Base-by-base conservation (phyloP, 306 rosid species). In the Erythrophleum fordii region DNA sequence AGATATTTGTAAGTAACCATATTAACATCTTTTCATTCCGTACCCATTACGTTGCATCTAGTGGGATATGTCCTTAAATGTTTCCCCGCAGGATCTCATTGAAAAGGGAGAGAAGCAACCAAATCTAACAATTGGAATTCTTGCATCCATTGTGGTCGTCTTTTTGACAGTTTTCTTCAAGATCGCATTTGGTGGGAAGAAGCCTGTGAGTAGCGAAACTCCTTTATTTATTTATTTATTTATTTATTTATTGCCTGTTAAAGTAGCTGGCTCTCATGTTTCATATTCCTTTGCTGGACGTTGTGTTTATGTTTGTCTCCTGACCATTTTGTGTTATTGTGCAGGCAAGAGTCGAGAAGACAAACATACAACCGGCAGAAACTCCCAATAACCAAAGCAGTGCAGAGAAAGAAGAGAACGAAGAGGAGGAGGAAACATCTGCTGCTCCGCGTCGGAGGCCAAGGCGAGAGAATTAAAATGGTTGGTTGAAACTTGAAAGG, bases 21-120 rank as follows among this genome's bases (percentile, higher is more conserved):
- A n/a, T 65, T 44, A 3, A 4, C 39, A 53, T 65, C n/a, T 66
- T 23, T 77, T 22, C 5, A 12, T 51, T 44, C 1, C 5, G 56
- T 71, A 7, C 41, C 7, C 14, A 20, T 65, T 20, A 20, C 2
- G 48, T 39, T 25, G 76, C 64, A 51, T 60, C 69, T 28, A 41
- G 46, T 49, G 69, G 76, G 61, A 61, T 20, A 16, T 62, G 49
- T 26, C 42, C 83, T 84, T 69, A 42, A 11, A 52, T 41, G 28
- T 23, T 73, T 73, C 25, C 65, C 17, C 74, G 79, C 88, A 95
- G 99, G 95, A 93, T 46, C 75, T 95, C 84, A 89, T 95, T 39
- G 95, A 89, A 65, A 91, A 89, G 91, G 97, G 88, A 59, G 92
- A 93, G 83, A 82, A 90, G 58, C 95, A 93, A 76, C 97, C 97